Percentiles rank a stretch among this genome's conserved stretches.
Conservation (phyloP, 176 grass and related monocot genomes). For the Alloteropsis semialata region DNA sequence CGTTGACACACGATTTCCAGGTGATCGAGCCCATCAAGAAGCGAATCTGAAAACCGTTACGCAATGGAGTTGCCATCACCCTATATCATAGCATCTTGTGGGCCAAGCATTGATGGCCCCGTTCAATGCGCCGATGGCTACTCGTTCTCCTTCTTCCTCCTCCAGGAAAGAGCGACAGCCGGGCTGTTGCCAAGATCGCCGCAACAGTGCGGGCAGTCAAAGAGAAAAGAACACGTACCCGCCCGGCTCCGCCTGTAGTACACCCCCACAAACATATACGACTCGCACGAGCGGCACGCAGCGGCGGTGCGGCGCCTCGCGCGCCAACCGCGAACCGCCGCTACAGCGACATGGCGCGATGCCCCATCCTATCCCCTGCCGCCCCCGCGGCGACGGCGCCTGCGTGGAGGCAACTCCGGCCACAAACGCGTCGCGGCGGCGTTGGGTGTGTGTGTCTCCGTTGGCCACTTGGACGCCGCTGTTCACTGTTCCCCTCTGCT, state of each 20-base stretch:
- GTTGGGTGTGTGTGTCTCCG: neutral
- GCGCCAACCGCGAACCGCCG: slow-evolving; percentile 32
- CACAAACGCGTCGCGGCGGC: neutral
- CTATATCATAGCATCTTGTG: neutral
- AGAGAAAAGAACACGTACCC: slow-evolving; percentile 20
- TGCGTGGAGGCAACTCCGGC: neutral
- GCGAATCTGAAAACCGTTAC: neutral
- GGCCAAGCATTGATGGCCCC: neutral
- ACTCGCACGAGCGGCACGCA: neutral
- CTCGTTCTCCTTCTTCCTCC: neutral
- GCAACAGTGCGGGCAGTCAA: neutral
- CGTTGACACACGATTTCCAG: neutral
- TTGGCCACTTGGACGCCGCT: neutral
- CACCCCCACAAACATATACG: neutral
- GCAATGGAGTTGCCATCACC: neutral
- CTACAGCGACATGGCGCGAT: neutral
- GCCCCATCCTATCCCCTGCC: neutral
- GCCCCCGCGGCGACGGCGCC: neutral
- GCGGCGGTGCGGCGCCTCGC: neutral
- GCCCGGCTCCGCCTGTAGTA: neutral
- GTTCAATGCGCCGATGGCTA: slow-evolving; percentile 4
- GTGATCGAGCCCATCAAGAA: neutral
- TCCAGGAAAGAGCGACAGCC: neutral
- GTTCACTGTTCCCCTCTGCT: neutral
- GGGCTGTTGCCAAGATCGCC: neutral